Evolutionary conservation across 2,329 filamentous ascomycete species (phyloP), one percentile per base, ranked within the genome.

Genomic region (Exophiala phaeomuriformis): DNA sequence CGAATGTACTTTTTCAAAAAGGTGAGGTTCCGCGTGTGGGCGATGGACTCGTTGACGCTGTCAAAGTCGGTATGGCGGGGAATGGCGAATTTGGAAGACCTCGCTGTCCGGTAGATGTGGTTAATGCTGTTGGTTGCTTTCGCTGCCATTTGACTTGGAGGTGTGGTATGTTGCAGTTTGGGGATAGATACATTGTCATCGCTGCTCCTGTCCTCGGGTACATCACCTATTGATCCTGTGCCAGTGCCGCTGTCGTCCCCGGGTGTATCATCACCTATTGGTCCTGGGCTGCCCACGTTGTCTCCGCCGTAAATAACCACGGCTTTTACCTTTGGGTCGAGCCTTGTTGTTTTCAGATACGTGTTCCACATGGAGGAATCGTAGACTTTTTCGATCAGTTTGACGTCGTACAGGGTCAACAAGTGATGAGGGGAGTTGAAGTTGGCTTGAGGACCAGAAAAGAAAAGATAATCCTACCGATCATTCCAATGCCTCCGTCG

Each of bases 21-120:
- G 0, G 74, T 70, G 2, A 88, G 68, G 50, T 74, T 82, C 1
- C 86, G 77, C 0, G 84, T 86, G 64, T 90, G 85, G 0, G 82
- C 76, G 0, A 88, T 71, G 0, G 77, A 73, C 32, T 83, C 84
- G 0, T 76, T 69, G 3, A 73, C 67, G 54, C 77, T 73, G 53
- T 77, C 69, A 67, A 81, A 85, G 53, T 75, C 67, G 0, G 62
- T 44, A 40, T 77, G 72, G 5, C 75, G 75, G 0, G 81, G 80
- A 0, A 78, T 68, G 12, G 74, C 71, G 60, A 80, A 81, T 0
- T 65, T 60, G 0, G 68, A 62, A 1, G 72, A 73, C 2, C 65
- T 63, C 0, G 70, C 68, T 10, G 77, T 74, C 1, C 71, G 67
- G 61, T 83, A 77, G 32, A 68, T 64, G 61, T 76, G 73, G 7